These are phyloP conservation scores for Babjeviella inositovora DNA, from an alignment of 805 yeast genomes.

Conservation along the genomic window DNA sequence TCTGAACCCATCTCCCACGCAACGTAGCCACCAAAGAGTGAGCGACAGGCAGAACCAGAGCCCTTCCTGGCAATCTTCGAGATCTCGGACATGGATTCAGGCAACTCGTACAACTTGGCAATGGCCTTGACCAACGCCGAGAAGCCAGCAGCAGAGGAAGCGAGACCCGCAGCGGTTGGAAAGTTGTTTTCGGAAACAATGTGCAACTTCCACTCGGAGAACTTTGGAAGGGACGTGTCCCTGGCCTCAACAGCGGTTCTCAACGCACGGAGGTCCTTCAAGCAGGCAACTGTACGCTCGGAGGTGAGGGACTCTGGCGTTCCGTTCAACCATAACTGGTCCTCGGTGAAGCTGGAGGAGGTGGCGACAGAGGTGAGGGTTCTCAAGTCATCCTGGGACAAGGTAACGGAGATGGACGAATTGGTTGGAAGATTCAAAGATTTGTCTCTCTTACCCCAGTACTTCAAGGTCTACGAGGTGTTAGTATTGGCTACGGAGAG, in stretches of 20 bases:
- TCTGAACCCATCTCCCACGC: constrained; percentile 95
- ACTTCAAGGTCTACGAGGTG: constrained; percentile 57
- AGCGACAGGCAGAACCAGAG: constrained; percentile 96
- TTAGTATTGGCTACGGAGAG: not conserved
- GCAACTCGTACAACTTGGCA: constrained; percentile 70
- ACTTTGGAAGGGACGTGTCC: constrained; percentile 37
- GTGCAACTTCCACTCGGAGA: constrained; percentile 52
- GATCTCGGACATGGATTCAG: constrained; percentile 72
- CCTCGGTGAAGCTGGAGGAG: constrained; percentile 34
- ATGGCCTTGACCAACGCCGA: constrained; percentile 91
- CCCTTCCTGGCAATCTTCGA: constrained; percentile 95
- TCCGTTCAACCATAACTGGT: constrained; percentile 81
- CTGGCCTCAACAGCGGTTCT: constrained; percentile 43
- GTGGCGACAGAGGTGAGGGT: constrained; percentile 85
- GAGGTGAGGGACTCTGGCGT: constrained; percentile 53
- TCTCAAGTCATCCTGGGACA: constrained; percentile 79
- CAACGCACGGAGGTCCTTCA: constrained; percentile 54
- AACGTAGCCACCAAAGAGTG: constrained; percentile 92
- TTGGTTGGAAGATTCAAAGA: constrained; percentile 86
- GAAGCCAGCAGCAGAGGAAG: constrained; percentile 96
- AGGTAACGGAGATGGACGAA: constrained; percentile 88
- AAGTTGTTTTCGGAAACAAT: constrained; percentile 91
- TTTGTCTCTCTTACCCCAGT: constrained; percentile 97
- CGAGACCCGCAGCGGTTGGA: constrained; percentile 98
- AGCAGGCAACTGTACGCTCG: constrained; percentile 53